Conservation (phyloP, 495 filamentous ascomycete genomes). For the Parmelia sp. region DNA sequence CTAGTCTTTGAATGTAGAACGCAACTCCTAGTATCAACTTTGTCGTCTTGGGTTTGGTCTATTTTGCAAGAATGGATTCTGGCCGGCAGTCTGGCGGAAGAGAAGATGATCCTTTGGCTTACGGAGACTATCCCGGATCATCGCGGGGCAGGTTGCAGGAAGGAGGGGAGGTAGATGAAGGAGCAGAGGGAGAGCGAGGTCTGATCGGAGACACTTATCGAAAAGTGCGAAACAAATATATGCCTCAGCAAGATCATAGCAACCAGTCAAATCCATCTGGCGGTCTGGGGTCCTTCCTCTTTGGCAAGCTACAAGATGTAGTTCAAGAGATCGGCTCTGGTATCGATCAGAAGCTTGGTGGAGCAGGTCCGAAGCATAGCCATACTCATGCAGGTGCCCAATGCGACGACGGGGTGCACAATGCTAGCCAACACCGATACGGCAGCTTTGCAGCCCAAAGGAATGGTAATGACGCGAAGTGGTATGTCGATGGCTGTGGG, state of each 20-base stretch:
- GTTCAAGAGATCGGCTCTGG: slow-evolving; percentile 47
- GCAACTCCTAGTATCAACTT: background rate
- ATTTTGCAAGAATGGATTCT: slow-evolving; percentile 9
- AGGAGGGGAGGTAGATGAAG: slow-evolving; percentile 28
- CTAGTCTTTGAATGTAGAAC: background rate
- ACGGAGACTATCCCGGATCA: slow-evolving; percentile 45
- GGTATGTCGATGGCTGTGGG: slow-evolving; percentile 88
- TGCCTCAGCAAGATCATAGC: slow-evolving; percentile 29
- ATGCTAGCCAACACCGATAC: slow-evolving; percentile 58
- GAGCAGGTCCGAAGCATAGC: slow-evolving; percentile 34
- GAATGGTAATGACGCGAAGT: slow-evolving; percentile 65
- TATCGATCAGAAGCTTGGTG: slow-evolving; percentile 42
- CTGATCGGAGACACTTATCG: slow-evolving; percentile 50
- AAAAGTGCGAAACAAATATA: slow-evolving; percentile 42
- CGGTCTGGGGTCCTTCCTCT: slow-evolving; percentile 45
- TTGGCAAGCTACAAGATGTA: slow-evolving; percentile 51
- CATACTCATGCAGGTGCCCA: slow-evolving; percentile 47
- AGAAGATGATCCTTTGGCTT: slow-evolving; percentile 51
- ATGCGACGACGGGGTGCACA: slow-evolving; percentile 39
- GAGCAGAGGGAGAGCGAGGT: slow-evolving; percentile 42
- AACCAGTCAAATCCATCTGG: slow-evolving; percentile 14
- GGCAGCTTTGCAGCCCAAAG: slow-evolving; percentile 72
- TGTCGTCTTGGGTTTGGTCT: no score
- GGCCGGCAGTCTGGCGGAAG: slow-evolving; percentile 22
- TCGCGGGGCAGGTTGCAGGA: slow-evolving; percentile 23